Conservation (phyloP, 768 basidiomycete genomes). For the Gloeophyllum trabeum region DNA sequence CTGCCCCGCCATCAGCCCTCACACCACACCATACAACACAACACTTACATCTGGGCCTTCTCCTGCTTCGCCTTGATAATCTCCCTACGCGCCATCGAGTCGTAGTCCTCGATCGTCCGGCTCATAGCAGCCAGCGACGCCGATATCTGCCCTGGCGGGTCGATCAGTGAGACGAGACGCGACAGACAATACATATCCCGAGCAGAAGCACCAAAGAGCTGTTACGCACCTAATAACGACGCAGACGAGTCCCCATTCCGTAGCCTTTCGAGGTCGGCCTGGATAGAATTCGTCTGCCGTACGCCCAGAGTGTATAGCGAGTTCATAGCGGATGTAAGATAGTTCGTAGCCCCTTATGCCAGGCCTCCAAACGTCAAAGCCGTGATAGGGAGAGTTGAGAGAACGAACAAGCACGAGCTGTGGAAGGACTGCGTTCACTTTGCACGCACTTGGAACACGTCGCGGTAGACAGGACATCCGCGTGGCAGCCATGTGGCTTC, state of each 20-base stretch:
- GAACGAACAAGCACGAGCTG: too few relatives aligned
- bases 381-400: too few relatives aligned
- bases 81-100: conserved; percentile 92
- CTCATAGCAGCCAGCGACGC: conserved; percentile 95
- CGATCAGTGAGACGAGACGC: conserved; percentile 8
- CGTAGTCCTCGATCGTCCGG: conserved; percentile 93
- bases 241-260: conserved; percentile 73
- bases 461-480: too few relatives aligned
- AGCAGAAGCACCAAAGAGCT: conserved; percentile 5
- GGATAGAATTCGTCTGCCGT: conserved; percentile 81
- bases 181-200: conserved; percentile 1
- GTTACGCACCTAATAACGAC: conserved; percentile 60
- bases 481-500: too few relatives aligned
- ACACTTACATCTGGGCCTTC: conserved; percentile 78
- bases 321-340: conserved; percentile 76
- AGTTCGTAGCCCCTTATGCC: too few relatives aligned
- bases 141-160: conserved; percentile 81
- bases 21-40: neutral
- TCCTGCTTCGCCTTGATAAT: conserved; percentile 95
- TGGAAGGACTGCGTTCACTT: too few relatives aligned
- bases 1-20: conserved; percentile 25
- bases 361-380: too few relatives aligned
- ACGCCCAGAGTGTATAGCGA: conserved; percentile 91
- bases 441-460: too few relatives aligned
- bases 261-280: conserved; percentile 78